phyloP scores from a whole-genome alignment of 345 rosid genomes.

The Cardiospermum halicacabum region DNA sequence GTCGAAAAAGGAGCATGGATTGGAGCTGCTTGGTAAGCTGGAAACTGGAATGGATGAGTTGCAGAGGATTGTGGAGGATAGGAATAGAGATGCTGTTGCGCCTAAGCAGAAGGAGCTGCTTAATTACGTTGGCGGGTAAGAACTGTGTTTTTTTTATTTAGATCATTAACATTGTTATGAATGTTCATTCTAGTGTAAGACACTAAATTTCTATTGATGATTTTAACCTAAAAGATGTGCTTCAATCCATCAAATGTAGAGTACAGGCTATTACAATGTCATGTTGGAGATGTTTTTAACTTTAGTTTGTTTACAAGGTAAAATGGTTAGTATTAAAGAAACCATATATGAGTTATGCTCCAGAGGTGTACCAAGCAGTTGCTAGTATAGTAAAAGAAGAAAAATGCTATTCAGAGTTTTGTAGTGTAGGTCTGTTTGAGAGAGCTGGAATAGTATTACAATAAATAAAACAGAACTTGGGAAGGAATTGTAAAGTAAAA shows the following conservation, averaged over 20 bases:
- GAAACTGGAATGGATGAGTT: slow-evolving; percentile 87
- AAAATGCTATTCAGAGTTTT: background rate
- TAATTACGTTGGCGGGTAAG: slow-evolving; percentile 82
- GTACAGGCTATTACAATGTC: no score
- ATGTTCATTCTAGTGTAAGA: no score
- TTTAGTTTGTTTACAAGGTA: background rate
- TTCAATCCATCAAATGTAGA: no score
- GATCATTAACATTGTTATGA: background rate
- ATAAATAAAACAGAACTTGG: slow-evolving; percentile 9
- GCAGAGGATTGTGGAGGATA: slow-evolving; percentile 75
- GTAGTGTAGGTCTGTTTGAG: background rate
- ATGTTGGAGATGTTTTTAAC: background rate
- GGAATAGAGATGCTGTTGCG: slow-evolving; percentile 87
- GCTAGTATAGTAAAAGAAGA: background rate
- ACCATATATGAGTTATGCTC: background rate
- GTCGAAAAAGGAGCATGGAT: slow-evolving; percentile 80
- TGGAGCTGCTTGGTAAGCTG: slow-evolving; percentile 68
- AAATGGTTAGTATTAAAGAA: background rate
- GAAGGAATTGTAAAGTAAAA: slow-evolving; percentile 35
- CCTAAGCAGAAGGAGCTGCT: slow-evolving; percentile 91
- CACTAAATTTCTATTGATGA: background rate
- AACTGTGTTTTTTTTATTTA: slow-evolving; percentile 6
- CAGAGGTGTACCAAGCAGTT: background rate
- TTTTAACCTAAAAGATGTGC: no score
- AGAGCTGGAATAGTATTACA: background rate